Evolutionary conservation across 495 filamentous ascomycete genomes (phyloP).

Genomic region (Diplogelasinospora grovesii): DNA sequence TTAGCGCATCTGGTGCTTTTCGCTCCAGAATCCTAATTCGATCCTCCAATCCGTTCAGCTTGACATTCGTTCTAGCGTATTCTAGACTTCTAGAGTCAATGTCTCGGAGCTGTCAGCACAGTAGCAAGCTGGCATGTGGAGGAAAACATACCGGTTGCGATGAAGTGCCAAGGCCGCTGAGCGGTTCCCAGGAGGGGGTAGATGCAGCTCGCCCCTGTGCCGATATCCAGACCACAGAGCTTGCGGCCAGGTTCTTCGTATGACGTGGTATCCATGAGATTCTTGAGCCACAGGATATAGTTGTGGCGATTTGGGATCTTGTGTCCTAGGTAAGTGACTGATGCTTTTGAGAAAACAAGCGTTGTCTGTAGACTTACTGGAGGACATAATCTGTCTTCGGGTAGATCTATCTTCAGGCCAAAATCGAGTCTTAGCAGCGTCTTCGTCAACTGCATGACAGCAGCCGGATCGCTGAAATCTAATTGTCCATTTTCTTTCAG

Average conservation of each 20-base stretch:
- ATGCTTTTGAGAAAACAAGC: not conserved
- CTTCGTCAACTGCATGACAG: slow-evolving; percentile 77
- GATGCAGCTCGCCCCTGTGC: slow-evolving; percentile 84
- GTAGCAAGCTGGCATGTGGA: slow-evolving; percentile 6
- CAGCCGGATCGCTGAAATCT: slow-evolving; percentile 74
- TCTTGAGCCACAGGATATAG: slow-evolving; percentile 87
- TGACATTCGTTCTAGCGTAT: slow-evolving; percentile 59
- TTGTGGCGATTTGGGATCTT: slow-evolving; percentile 76
- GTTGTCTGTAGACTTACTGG: slow-evolving; percentile 48
- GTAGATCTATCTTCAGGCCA: slow-evolving; percentile 60
- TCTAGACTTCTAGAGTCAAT: slow-evolving; percentile 66
- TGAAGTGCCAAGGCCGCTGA: slow-evolving; percentile 65
- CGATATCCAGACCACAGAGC: slow-evolving; percentile 77
- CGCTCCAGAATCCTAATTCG: slow-evolving; percentile 61
- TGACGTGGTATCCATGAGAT: slow-evolving; percentile 68
- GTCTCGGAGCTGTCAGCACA: slow-evolving; percentile 40
- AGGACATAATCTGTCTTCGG: slow-evolving; percentile 79
- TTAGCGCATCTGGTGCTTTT: slow-evolving; percentile 42
- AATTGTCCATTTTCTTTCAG: slow-evolving; percentile 59
- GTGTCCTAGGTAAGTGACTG: not conserved
- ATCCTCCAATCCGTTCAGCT: slow-evolving; percentile 53
- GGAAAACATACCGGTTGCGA: slow-evolving; percentile 53
- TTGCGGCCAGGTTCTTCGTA: slow-evolving; percentile 47
- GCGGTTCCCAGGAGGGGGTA: slow-evolving; percentile 80
- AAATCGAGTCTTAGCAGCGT: slow-evolving; percentile 73